Conservation (phyloP, 148 eudicot species). For the Euryodendron excelsum region DNA sequence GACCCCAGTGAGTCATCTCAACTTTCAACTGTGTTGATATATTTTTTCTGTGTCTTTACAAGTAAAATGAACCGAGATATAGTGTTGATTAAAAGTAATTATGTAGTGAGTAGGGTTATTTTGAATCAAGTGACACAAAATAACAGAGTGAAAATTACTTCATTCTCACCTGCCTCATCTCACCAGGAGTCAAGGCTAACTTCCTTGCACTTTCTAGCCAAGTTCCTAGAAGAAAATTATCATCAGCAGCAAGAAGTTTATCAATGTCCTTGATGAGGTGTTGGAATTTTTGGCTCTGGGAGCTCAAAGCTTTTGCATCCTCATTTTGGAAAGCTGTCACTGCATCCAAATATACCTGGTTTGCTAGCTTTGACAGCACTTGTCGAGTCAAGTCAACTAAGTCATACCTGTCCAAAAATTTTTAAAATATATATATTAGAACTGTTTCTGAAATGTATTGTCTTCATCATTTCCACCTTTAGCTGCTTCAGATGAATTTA, state of each 20-base stretch:
- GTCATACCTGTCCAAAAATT: slow-evolving; percentile 70
- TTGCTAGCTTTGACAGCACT: slow-evolving; percentile 89
- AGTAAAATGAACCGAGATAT: neutral
- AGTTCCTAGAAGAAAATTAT: slow-evolving; percentile 87
- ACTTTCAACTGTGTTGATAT: neutral
- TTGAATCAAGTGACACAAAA: neutral
- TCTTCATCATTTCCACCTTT: neutral
- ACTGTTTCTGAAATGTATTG: neutral
- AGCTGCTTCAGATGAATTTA: neutral
- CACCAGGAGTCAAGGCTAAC: slow-evolving; percentile 59
- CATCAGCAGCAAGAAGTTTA: slow-evolving; percentile 77
- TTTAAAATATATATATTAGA: slow-evolving; percentile 9
- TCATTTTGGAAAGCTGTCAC: slow-evolving; percentile 55
- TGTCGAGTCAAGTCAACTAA: slow-evolving; percentile 97
- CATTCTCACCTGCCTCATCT: slow-evolving; percentile 62
- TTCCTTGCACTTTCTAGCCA: slow-evolving; percentile 90
- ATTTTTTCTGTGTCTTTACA: neutral
- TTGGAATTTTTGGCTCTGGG: slow-evolving; percentile 49
- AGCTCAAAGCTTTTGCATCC: slow-evolving; percentile 48
- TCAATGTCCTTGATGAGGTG: slow-evolving; percentile 76
- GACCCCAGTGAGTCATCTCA: neutral
- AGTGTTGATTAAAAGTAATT: neutral
- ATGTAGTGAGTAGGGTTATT: neutral
- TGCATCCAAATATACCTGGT: slow-evolving; percentile 73
- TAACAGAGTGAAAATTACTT: neutral